Evolutionary conservation across 2,329 filamentous ascomycete species (phyloP).

Genomic region (Mariannaea elegans): DNA sequence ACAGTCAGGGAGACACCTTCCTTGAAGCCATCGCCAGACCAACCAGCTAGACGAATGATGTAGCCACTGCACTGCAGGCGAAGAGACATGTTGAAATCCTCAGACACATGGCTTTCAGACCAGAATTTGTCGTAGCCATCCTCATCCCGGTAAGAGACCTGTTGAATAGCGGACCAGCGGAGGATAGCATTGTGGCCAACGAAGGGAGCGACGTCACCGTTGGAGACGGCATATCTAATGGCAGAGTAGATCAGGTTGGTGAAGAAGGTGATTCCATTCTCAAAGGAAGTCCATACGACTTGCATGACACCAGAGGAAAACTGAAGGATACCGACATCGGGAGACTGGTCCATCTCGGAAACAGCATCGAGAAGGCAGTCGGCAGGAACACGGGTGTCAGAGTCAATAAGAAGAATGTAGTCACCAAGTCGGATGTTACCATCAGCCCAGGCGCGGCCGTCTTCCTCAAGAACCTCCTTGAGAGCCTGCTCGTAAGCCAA

Average conservation of each 20-base stretch:
- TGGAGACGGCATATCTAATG: conserved; percentile 80
- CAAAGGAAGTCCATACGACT: conserved; percentile 77
- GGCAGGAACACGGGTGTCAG: conserved; percentile 78
- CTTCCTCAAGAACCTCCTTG: conserved; percentile 71
- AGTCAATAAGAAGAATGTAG: conserved; percentile 80
- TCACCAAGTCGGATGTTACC: conserved; percentile 88
- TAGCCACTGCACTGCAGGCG: conserved; percentile 78
- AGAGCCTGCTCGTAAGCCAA: conserved; percentile 72
- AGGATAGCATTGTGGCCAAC: conserved; percentile 84
- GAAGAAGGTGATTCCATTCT: conserved; percentile 76
- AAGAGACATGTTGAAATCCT: conserved; percentile 85
- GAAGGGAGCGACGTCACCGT: conserved; percentile 80
- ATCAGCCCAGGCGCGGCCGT: conserved; percentile 80
- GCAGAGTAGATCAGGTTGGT: conserved; percentile 80
- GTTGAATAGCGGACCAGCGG: conserved; percentile 78
- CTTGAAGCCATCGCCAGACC: conserved; percentile 80
- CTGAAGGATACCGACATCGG: conserved; percentile 81
- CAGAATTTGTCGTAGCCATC: conserved; percentile 82
- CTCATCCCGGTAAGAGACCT: conserved; percentile 74
- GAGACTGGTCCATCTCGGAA: conserved; percentile 83
- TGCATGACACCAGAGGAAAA: conserved; percentile 83
- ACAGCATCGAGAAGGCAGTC: conserved; percentile 83
- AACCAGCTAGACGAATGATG: conserved; percentile 76
- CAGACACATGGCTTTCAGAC: conserved; percentile 82
- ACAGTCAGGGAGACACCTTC: conserved; percentile 86